phyloP scores from a whole-genome alignment of 129 eudicot species.

The Artemisia annua region DNA sequence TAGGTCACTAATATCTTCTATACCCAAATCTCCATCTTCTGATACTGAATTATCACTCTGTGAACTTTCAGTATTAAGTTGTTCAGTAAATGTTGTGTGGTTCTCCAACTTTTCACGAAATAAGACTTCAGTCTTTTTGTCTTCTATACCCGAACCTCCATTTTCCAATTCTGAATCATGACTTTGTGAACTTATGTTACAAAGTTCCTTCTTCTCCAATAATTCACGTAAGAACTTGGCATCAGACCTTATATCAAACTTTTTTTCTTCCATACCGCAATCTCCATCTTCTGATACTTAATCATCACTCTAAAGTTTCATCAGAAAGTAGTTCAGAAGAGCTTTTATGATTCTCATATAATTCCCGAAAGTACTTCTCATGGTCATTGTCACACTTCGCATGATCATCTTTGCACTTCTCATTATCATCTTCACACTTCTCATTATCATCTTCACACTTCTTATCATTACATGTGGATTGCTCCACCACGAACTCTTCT shows the following conservation, averaged over 20 bases:
- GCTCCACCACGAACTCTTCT: too few species aligned
- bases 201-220: too few species aligned
- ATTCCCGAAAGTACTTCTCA: neutral
- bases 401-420: too few species aligned
- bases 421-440: too few species aligned
- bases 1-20: constrained; percentile 16
- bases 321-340: neutral
- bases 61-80: constrained; percentile 6
- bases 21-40: constrained; percentile 27
- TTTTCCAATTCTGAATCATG: too few species aligned
- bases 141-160: too few species aligned
- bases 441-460: too few species aligned
- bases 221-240: too few species aligned
- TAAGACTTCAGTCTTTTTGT: too few species aligned
- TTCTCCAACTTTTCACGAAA: neutral
- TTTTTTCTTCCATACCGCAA: constrained; percentile 11
- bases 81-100: neutral
- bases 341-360: constrained; percentile 3
- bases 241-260: too few species aligned
- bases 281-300: constrained; percentile 25
- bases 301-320: constrained; percentile 20
- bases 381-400: neutral
- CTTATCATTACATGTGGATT: too few species aligned
- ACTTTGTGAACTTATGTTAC: too few species aligned
- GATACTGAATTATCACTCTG: constrained; percentile 24